These are phyloP conservation scores for Hymenoscyphus infarciens DNA, from an alignment of 2,329 filamentous ascomycete genomes.

Conservation along the genomic window DNA sequence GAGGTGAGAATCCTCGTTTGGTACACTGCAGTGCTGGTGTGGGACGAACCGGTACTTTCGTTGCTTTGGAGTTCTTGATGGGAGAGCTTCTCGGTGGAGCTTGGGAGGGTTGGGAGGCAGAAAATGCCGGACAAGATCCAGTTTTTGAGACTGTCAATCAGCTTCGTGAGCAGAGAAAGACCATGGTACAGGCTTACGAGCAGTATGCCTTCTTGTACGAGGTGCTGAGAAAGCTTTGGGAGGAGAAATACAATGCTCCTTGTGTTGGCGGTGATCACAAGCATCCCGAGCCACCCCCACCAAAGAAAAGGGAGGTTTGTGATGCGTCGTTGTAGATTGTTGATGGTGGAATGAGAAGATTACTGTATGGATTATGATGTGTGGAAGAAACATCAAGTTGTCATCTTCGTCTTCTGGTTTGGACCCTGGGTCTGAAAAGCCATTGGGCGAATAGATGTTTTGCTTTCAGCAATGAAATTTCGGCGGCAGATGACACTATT, in stretches of 20 bases:
- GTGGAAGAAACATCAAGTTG: background rate
- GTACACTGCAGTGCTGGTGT: constrained; percentile 90
- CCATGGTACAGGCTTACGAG: constrained; percentile 88
- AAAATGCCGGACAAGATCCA: constrained; percentile 54
- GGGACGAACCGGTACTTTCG: constrained; percentile 91
- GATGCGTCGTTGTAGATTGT: background rate
- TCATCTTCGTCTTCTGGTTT: background rate
- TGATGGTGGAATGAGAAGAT: background rate
- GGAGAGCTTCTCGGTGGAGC: constrained; percentile 75
- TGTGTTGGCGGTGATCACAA: constrained; percentile 29
- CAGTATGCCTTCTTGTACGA: constrained; percentile 90
- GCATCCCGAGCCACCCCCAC: constrained; percentile 11
- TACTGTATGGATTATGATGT: background rate
- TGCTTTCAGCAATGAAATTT: background rate
- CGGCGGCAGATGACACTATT: background rate
- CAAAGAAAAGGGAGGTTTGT: constrained; percentile 3
- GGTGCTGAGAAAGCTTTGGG: constrained; percentile 72
- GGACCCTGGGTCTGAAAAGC: background rate
- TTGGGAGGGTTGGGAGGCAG: constrained; percentile 32
- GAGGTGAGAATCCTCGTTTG: constrained; percentile 67
- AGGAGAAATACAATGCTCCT: constrained; percentile 52
- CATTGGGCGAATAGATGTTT: background rate
- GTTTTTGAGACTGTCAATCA: constrained; percentile 76
- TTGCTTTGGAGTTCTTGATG: constrained; percentile 88
- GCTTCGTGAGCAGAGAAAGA: constrained; percentile 81